Base-by-base conservation (phyloP, 2,329 filamentous ascomycete species). In the Bipolaris gigantea region DNA sequence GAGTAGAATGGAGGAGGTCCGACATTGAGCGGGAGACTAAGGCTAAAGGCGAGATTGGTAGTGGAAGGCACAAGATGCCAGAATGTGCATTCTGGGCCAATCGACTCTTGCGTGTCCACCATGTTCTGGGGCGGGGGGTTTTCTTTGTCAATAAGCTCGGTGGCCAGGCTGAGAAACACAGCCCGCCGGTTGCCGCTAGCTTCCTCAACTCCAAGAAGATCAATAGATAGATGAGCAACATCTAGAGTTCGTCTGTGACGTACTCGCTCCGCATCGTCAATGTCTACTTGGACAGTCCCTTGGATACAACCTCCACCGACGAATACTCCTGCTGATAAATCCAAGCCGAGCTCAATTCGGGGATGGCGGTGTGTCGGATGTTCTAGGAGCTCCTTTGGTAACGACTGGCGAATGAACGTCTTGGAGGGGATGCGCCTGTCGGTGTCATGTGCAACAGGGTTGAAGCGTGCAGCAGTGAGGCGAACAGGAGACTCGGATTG, bases 251-350 rank as follows among this genome's bases (percentile, higher is more conserved):
- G 71, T 58, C 75, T 75, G 53, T 77, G 75, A 53, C 77, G 70
- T 55, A 74, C 65, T 51, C 75, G 71, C 50, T 79, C 76, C 43
- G 76, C 74, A 57, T 79, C 78, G 49, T 82, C 78, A 33, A 83
- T 71, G 6, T 71, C 75, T 44, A 83, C 70, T 47, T 77, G 76
- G 11, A 81, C 72, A 50, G 75, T 74, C 18, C 81, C 81, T 69
- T 83, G 81, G 13, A 83, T 74, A 10, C 77, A 81, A 8, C 81
- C 79, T 25, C 81, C 81, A 16, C 81, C 81, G n/a, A 83, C 79
- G 54, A 81, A 83, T 8, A 83, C 65, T 4, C 80, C 75, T 16
- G 80, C 79, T 27, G 76, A 77, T 21, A 81, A 69, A 45, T 79
- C 78, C n/a, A 83, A 62, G 15, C 79, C 79, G 7, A 81, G 69